Conservation (phyloP, 257 asterid genomes). For the Rhazya stricta region DNA sequence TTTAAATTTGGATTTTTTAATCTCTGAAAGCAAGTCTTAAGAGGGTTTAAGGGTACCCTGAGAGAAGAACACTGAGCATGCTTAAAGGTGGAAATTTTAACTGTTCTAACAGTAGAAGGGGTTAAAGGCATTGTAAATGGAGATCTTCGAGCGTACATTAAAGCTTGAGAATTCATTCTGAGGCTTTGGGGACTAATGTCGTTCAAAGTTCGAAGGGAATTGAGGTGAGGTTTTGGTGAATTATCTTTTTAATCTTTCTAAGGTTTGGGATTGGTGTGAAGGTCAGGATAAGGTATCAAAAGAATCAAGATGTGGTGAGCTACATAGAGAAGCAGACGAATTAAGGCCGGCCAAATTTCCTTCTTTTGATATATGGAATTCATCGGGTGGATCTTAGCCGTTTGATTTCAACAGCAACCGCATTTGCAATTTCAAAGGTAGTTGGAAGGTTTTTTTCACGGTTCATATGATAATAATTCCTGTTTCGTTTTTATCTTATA, state of each 20-base stretch:
- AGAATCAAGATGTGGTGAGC: neutral
- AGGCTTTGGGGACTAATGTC: too few relatives aligned
- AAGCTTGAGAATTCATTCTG: constrained; percentile 8
- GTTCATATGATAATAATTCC: too few relatives aligned
- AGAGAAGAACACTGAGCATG: neutral
- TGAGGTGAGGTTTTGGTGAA: neutral
- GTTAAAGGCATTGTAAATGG: neutral
- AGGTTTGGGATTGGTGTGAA: neutral
- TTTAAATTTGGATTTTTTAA: constrained; percentile 6
- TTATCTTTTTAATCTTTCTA: neutral
- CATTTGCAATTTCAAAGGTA: neutral
- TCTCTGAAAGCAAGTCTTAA: neutral
- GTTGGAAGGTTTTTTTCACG: neutral
- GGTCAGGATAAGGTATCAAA: constrained; percentile 1
- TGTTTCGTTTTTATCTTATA: too few relatives aligned
- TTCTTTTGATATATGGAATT: neutral
- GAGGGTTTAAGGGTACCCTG: neutral
- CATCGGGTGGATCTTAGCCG: constrained; percentile 1
- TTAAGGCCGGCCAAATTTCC: too few relatives aligned
- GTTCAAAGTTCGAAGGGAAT: neutral
- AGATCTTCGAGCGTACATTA: neutral
- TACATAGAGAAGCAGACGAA: too few relatives aligned
- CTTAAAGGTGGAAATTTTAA: constrained; percentile 8
- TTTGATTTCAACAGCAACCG: neutral
- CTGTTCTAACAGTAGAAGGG: neutral